Evolutionary conservation across 2,329 filamentous ascomycete genomes (phyloP).

Genomic region (Aspergillus carbonarius): DNA sequence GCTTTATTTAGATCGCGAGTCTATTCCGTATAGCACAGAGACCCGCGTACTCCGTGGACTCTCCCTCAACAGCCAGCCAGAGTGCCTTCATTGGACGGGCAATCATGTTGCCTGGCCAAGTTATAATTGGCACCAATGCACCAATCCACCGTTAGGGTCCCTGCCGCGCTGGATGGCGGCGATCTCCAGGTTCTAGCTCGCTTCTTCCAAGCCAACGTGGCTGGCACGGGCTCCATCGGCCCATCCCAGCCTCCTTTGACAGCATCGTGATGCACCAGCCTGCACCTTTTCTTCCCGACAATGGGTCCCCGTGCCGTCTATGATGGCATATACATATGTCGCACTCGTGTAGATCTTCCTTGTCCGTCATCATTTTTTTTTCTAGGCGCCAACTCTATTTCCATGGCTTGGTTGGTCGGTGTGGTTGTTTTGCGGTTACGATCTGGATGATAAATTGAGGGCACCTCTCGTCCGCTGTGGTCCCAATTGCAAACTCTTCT

Average conservation of each 20-base stretch:
- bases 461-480: neutral
- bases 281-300: constrained; percentile 14
- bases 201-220: constrained; percentile 16
- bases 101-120: neutral
- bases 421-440: neutral
- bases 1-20: neutral
- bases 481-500: neutral
- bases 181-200: neutral
- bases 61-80: too few relatives aligned
- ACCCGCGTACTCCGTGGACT: too few relatives aligned
- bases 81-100: neutral
- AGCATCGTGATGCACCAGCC: constrained; percentile 20
- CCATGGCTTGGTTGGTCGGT: constrained; percentile 1
- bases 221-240: constrained; percentile 12
- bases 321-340: constrained; percentile 13
- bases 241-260: constrained; percentile 24
- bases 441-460: constrained; percentile 8
- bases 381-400: neutral
- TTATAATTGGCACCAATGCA: neutral
- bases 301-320: constrained; percentile 18
- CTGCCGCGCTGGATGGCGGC: neutral
- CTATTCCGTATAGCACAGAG: too few relatives aligned
- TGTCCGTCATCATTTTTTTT: neutral
- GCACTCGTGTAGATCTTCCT: constrained; percentile 1
- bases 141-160: neutral